Evolutionary conservation across 202 grass and related monocot species (phyloP), one percentile per base, ranked within the genome.

Genomic region (Hordeum pubiflorum): DNA sequence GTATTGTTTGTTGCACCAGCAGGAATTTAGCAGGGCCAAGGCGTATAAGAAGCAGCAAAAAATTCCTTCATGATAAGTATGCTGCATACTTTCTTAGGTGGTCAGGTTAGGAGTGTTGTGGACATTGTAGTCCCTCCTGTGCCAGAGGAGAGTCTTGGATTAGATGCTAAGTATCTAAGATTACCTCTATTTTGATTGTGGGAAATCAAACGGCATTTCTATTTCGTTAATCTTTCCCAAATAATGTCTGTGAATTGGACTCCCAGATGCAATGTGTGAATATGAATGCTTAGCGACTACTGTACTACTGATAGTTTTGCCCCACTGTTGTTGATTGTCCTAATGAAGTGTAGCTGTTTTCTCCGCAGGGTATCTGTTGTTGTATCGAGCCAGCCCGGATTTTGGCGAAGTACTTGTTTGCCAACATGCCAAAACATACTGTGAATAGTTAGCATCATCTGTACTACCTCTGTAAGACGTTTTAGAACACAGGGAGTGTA

Each of bases 351-450:
- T 2, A 32, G 58, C 21, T 78, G 59, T 84, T 60, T 79, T 75
- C 21, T 69, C 22, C n/a, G 7, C 79, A 86, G 87, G 50, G 3
- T 69, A 6, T 24, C 24, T 2, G 13, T 31, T 58, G 46, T 9
- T 0, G 58, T 40, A 32, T 50, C n/a, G 34, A 60, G 52, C 13
- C 0, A 18, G 12, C 12, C 37, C 10, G 6, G 22, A 80, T 69
- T 88, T 27, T 75, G 58, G 40, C 15, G 39, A 82, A 82, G 43
- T 11, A 27, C 58, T 54, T 52, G 83, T 67, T 89, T 69, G 65
- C 58, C 26, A 8, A 54, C 68, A 59, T 65, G 22, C 60, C 31
- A 0, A 0, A 14, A 44, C 36, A 37, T 36, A 24, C 32, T 26
- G 39, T 33, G 23, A 48, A 18, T 14, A 72, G 31, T 15, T 13